Evolutionary conservation across 2,329 filamentous ascomycete genomes (phyloP).

Genomic region (Nemania serpens): DNA sequence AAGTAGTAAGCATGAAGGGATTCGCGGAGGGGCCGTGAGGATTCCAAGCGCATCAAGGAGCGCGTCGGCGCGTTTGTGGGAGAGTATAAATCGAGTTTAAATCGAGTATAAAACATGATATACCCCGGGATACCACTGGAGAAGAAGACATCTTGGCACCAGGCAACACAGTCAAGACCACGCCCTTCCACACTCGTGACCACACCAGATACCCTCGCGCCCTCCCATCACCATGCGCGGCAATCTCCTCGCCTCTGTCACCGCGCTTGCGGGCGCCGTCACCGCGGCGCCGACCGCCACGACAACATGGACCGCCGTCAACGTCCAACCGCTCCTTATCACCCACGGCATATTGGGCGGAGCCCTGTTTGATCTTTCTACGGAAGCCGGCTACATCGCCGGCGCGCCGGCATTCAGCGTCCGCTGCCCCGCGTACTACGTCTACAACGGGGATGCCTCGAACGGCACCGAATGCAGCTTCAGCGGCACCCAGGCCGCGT

Average conservation of each 20-base stretch:
- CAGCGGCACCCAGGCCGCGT: background rate
- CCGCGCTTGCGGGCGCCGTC: conserved; percentile 4
- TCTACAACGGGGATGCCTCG: background rate
- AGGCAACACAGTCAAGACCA: background rate
- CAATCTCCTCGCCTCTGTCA: background rate
- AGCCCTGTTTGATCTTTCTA: background rate
- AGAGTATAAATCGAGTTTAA: too few species aligned
- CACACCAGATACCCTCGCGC: background rate
- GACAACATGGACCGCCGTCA: background rate
- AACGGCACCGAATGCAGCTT: background rate
- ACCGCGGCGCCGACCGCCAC: conserved; percentile 3
- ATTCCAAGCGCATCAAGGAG: too few species aligned
- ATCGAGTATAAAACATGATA: too few species aligned
- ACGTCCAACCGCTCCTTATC: background rate
- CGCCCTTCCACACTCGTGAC: background rate
- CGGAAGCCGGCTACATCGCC: background rate
- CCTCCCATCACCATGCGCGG: background rate
- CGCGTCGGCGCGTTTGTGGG: too few species aligned
- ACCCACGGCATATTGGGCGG: background rate
- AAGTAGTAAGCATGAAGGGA: background rate
- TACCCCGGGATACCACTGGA: too few species aligned
- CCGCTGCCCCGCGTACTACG: background rate
- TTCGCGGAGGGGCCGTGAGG: background rate
- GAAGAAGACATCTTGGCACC: too few species aligned
- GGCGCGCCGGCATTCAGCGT: conserved; percentile 4